Evolutionary conservation across 257 asterid genomes (phyloP).

Genomic region (Nicotiana benthamiana): DNA sequence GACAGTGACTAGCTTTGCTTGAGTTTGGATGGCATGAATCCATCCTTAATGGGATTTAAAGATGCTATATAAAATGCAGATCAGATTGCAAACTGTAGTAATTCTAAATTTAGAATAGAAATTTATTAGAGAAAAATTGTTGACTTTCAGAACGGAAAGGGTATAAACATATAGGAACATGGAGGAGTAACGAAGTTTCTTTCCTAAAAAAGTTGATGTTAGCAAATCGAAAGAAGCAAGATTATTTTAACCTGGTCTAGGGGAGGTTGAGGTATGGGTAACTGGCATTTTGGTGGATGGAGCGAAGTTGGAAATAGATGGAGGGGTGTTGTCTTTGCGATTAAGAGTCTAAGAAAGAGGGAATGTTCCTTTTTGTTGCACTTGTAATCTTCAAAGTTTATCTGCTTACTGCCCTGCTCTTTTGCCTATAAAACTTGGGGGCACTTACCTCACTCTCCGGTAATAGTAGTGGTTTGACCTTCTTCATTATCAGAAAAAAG

Average conservation of each 20-base stretch:
- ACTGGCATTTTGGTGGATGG: background rate
- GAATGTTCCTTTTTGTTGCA: background rate
- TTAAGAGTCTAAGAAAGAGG: background rate
- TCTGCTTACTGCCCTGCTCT: background rate
- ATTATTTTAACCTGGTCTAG: background rate
- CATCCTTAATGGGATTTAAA: no score
- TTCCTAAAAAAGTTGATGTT: background rate
- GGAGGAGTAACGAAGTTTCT: background rate
- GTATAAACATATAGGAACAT: background rate
- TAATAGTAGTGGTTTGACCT: background rate
- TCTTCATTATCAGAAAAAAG: background rate
- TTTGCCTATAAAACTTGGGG: background rate
- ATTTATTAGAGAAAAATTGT: no score
- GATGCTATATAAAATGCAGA: no score
- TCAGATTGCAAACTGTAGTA: no score
- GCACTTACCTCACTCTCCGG: background rate
- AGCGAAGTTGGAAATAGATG: background rate
- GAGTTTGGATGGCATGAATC: no score
- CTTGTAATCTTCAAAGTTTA: background rate
- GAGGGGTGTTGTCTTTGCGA: background rate
- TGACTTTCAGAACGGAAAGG: background rate
- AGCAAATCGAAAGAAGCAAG: background rate
- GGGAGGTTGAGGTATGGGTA: background rate
- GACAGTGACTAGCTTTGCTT: no score
- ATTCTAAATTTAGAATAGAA: no score